These are phyloP conservation scores for Boletus reticulatus DNA, from an alignment of 768 basidiomycete species.

Conservation along the genomic window DNA sequence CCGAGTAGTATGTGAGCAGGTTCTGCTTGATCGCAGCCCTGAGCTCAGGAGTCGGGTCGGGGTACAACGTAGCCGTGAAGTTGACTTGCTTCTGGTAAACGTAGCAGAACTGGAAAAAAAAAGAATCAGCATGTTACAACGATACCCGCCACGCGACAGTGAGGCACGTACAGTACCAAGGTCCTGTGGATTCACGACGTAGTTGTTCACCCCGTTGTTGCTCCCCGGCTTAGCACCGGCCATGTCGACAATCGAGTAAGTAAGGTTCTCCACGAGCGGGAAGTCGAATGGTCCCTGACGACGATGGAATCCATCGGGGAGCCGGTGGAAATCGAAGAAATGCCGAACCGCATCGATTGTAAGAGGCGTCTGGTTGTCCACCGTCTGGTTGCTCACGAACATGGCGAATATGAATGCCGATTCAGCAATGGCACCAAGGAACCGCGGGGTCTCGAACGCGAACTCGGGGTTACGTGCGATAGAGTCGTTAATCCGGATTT, in stretches of 20 bases:
- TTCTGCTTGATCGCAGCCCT: no score
- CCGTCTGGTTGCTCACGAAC: constrained; percentile 22
- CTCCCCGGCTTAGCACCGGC: constrained; percentile 6
- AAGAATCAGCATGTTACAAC: background rate
- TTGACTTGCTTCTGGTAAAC: constrained; percentile 16
- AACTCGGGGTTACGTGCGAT: constrained; percentile 22
- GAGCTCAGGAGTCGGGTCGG: constrained; percentile 10
- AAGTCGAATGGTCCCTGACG: constrained; percentile 11
- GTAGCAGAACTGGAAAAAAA: constrained; percentile 13
- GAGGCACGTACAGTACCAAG: constrained; percentile 5
- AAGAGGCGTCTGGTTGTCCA: background rate
- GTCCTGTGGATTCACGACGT: constrained; percentile 8
- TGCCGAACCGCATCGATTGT: constrained; percentile 11
- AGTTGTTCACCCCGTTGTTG: constrained; percentile 16
- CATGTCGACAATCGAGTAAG: background rate
- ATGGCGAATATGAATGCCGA: constrained; percentile 15
- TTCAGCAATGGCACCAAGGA: constrained; percentile 12
- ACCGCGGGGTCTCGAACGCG: constrained; percentile 15
- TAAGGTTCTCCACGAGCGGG: background rate
- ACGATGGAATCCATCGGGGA: constrained; percentile 15
- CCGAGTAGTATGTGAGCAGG: no score
- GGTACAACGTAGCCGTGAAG: constrained; percentile 17
- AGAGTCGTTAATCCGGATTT: constrained; percentile 20
- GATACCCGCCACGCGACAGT: background rate
- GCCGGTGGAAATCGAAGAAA: constrained; percentile 13